Evolutionary conservation across 2,329 filamentous ascomycete species (phyloP).

Genomic region (Colletotrichum paranaense): DNA sequence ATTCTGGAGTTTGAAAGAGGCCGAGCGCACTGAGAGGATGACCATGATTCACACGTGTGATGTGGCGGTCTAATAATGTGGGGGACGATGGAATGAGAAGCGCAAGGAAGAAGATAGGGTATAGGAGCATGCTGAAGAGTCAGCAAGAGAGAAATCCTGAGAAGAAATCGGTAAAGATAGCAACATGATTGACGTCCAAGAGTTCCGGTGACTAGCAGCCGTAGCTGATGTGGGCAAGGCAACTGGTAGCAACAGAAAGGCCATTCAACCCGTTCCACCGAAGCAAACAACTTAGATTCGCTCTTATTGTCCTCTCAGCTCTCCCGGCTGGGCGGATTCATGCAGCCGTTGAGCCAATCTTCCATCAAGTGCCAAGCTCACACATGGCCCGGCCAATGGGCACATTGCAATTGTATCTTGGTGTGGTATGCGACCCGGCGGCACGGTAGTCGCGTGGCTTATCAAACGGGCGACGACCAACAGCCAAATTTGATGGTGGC

Average conservation of each 20-base stretch:
- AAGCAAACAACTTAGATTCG: not conserved
- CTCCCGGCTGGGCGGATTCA: not conserved
- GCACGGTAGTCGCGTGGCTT: not conserved
- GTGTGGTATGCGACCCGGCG: not conserved
- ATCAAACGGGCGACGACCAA: not conserved
- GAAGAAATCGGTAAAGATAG: not conserved
- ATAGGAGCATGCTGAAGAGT: not conserved
- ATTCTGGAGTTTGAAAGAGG: conserved; percentile 8
- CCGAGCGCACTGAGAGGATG: too few relatives aligned
- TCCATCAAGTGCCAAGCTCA: not conserved
- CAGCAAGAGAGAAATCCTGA: fast-evolving
- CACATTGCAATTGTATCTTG: not conserved
- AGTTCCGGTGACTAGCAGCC: too few relatives aligned
- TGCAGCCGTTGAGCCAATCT: not conserved
- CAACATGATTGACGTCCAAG: not conserved
- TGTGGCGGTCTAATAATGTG: too few relatives aligned
- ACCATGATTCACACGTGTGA: not conserved
- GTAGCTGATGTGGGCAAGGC: not conserved
- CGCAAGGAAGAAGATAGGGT: fast-evolving
- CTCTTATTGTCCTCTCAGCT: not conserved
- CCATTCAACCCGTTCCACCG: not conserved
- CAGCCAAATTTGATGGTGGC: not conserved
- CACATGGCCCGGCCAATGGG: not conserved
- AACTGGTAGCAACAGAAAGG: not conserved
- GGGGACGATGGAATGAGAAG: not conserved